phyloP scores from a whole-genome alignment of 257 asterid genomes.

The Fraxinus quadrangulata region DNA sequence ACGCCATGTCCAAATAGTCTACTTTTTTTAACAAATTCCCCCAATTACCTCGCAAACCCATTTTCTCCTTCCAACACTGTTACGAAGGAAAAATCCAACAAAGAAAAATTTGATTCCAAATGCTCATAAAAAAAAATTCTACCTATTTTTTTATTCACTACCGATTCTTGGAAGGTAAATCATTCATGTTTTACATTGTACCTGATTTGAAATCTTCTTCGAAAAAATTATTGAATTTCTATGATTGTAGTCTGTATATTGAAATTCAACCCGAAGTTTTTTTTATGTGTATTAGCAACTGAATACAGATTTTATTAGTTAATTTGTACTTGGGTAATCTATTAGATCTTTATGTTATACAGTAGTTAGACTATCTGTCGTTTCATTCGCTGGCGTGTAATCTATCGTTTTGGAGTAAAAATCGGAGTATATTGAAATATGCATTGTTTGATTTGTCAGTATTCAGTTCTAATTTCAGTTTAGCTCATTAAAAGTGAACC shows the following conservation, averaged over 20 bases:
- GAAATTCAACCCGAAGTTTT: not conserved
- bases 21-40: not conserved
- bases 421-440: not conserved
- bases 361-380: not conserved
- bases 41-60: not conserved
- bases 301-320: not conserved
- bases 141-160: not conserved
- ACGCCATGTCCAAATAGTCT: not conserved
- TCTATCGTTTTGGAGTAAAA: slow-evolving; percentile 5
- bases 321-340: not conserved
- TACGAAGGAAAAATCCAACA: slow-evolving; percentile 3
- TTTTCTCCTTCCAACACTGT: not conserved
- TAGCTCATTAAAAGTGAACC: slow-evolving; percentile 5
- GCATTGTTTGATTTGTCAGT: not conserved
- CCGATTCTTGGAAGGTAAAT: not conserved
- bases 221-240: not conserved
- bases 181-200: not conserved
- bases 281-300: slow-evolving; percentile 2
- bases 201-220: not conserved
- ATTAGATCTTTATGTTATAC: slow-evolving; percentile 7
- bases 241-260: not conserved
- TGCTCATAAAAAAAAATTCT: not conserved
- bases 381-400: not conserved
- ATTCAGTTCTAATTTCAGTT: not conserved
- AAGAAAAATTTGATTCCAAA: slow-evolving; percentile 10